Conservation (phyloP, 441 rosid genomes). For the Corymbia calophylla region DNA sequence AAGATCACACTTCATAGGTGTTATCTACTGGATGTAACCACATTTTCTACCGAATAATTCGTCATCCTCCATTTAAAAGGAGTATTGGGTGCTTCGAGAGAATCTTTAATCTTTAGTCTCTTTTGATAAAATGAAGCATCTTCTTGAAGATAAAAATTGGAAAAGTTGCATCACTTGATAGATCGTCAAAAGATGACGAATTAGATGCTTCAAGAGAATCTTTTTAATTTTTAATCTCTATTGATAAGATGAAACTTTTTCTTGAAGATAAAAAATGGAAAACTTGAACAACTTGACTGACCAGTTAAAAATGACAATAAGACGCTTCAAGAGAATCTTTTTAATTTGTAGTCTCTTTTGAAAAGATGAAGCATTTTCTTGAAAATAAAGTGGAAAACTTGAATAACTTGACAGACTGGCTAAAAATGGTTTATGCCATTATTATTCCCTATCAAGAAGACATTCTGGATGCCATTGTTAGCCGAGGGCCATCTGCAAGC, state of each 20-base stretch:
- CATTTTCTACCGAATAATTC: neutral
- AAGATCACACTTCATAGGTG: neutral
- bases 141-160: neutral
- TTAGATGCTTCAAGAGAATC: neutral
- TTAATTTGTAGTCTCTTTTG: neutral
- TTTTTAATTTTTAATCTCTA: neutral
- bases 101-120: neutral
- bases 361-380: neutral
- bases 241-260: neutral
- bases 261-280: neutral
- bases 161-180: neutral
- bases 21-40: neutral
- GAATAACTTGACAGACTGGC: neutral
- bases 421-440: neutral
- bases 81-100: neutral
- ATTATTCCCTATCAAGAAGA: neutral
- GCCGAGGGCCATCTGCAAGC: neutral
- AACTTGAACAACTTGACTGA: neutral
- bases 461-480: neutral
- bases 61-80: neutral
- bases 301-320: neutral
- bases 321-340: neutral
- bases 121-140: neutral
- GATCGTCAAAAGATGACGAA: neutral
- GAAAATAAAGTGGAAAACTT: neutral